Percentiles rank a stretch among this genome's conserved stretches.
Conservation (phyloP, 2,329 filamentous ascomycete species). For the Hymenoscyphus linearis region DNA sequence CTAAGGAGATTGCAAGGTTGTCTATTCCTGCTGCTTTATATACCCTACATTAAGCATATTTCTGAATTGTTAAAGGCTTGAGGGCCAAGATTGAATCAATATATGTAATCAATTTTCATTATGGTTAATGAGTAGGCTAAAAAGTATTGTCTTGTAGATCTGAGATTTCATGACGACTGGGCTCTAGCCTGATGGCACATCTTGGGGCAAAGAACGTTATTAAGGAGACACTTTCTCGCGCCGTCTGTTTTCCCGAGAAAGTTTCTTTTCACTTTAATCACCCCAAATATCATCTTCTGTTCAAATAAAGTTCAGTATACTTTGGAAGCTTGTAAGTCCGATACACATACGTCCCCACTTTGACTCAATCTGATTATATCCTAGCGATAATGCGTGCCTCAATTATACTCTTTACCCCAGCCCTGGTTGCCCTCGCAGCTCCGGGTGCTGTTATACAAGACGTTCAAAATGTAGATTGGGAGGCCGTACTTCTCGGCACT, state of each 20-base stretch:
- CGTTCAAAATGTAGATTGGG: conserved; percentile 16
- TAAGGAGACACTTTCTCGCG: not conserved
- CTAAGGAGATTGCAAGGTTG: not conserved
- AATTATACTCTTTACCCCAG: conserved; percentile 12
- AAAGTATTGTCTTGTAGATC: not conserved
- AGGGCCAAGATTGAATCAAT: not conserved
- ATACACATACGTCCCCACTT: not conserved
- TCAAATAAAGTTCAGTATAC: not conserved
- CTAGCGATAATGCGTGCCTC: conserved; percentile 12
- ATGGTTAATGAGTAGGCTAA: not conserved
- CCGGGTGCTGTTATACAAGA: not conserved
- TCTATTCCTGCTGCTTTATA: not conserved
- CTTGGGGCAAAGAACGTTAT: not conserved
- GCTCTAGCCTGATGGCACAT: not conserved
- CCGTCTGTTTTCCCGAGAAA: conserved; percentile 1
- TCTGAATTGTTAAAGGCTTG: not conserved
- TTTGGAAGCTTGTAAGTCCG: not conserved
- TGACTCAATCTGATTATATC: not conserved
- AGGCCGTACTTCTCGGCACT: conserved; percentile 14
- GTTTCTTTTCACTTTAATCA: not conserved
- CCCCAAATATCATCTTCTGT: not conserved
- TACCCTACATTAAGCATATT: not conserved
- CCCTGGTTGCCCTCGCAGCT: conserved; percentile 10
- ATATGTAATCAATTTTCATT: not conserved
- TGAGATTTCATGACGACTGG: not conserved